These are phyloP conservation scores for Botryosphaeria dothidea DNA, from an alignment of 2,329 filamentous ascomycete genomes.

Conservation along the genomic window DNA sequence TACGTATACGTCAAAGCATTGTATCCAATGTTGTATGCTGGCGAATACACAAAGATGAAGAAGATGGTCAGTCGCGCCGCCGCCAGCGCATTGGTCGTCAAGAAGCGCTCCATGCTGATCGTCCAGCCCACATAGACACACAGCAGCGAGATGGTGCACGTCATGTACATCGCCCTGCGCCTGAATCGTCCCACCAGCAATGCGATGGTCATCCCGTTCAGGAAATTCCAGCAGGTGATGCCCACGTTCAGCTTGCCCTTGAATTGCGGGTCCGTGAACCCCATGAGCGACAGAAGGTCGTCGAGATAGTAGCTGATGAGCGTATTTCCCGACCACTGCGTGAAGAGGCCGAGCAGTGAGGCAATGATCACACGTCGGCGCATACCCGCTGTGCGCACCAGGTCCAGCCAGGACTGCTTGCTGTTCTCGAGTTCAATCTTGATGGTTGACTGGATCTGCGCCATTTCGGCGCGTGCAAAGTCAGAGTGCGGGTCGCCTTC, in stretches of 20 bases:
- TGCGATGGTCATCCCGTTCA: conserved; percentile 53
- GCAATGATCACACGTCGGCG: conserved; percentile 63
- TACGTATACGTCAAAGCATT: conserved; percentile 59
- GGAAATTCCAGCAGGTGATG: conserved; percentile 53
- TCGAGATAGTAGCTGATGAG: conserved; percentile 69
- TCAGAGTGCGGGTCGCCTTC: conserved; percentile 53
- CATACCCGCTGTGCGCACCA: conserved; percentile 64
- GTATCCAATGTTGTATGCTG: conserved; percentile 59
- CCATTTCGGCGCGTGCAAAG: conserved; percentile 66
- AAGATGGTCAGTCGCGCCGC: conserved; percentile 47
- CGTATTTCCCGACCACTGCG: conserved; percentile 68
- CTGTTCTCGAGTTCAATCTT: conserved; percentile 58
- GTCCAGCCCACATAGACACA: conserved; percentile 39
- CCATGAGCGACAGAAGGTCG: conserved; percentile 61
- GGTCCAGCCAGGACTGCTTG: conserved; percentile 60
- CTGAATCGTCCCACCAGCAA: conserved; percentile 58
- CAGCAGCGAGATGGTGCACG: conserved; percentile 39
- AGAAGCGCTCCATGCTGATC: conserved; percentile 46
- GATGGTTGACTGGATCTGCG: conserved; percentile 67
- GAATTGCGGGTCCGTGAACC: conserved; percentile 53
- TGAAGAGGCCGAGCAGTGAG: conserved; percentile 62
- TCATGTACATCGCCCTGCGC: conserved; percentile 59
- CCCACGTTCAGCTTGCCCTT: conserved; percentile 62
- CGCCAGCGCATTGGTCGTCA: conserved; percentile 22
- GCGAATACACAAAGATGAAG: conserved; percentile 55